Evolutionary conservation across 345 rosid genomes (phyloP).

Genomic region (Firmiana major): DNA sequence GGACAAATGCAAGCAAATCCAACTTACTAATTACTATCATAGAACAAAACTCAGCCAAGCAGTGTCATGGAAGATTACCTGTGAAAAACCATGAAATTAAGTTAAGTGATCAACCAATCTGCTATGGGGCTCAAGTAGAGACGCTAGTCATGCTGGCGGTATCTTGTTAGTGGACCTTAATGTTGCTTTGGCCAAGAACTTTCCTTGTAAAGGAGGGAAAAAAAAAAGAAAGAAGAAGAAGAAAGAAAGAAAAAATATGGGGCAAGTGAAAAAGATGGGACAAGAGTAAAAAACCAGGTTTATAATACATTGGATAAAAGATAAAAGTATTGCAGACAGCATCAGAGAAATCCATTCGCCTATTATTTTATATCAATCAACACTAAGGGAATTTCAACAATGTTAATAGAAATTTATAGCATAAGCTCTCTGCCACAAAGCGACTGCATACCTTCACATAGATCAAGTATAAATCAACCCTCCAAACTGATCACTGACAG

Average conservation of each 20-base stretch:
- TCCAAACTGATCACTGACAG: constrained; percentile 35
- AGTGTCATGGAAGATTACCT: constrained; percentile 16
- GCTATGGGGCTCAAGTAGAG: constrained; percentile 10
- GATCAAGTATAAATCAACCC: constrained; percentile 32
- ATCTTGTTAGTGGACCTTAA: constrained; percentile 12
- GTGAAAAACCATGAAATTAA: constrained; percentile 13
- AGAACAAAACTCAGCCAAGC: constrained; percentile 2
- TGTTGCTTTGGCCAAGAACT: constrained; percentile 9
- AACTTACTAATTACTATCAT: not conserved
- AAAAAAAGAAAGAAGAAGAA: not conserved
- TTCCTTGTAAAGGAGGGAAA: constrained; percentile 13
- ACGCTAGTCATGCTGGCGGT: not conserved
- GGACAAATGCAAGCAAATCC: not conserved
- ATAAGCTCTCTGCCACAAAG: constrained; percentile 22
- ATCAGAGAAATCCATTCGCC: not conserved
- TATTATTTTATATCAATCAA: constrained; percentile 7
- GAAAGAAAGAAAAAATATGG: not conserved
- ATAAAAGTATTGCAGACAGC: constrained; percentile 12
- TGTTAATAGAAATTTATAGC: constrained; percentile 15
- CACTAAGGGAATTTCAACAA: constrained; percentile 15
- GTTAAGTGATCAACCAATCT: constrained; percentile 10
- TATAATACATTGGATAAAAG: constrained; percentile 11
- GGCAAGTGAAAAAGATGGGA: constrained; percentile 20
- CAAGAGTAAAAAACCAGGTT: constrained; percentile 30
- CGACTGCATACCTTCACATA: constrained; percentile 46